Evolutionary conservation across 1,139 yeast species (phyloP).

Genomic region (Yamadazyma taylorii): DNA sequence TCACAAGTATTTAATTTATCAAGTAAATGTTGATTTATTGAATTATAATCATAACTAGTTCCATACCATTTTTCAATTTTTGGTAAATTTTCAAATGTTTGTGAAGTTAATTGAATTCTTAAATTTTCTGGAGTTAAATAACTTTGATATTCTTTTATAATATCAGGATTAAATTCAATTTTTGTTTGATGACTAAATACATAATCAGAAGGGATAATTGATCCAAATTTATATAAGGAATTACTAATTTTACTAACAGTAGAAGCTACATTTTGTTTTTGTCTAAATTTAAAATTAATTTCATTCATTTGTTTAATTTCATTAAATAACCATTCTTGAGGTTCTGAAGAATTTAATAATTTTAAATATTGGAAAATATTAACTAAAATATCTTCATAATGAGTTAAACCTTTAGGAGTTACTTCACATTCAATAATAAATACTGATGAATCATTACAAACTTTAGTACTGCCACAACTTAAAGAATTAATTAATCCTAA

Average conservation of each 20-base stretch:
- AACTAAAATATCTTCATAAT: slow-evolving; percentile 61
- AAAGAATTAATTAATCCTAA: slow-evolving; percentile 78
- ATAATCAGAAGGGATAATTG: slow-evolving; percentile 59
- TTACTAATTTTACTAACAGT: slow-evolving; percentile 57
- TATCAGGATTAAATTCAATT: slow-evolving; percentile 56
- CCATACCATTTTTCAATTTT: slow-evolving; percentile 83
- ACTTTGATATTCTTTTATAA: slow-evolving; percentile 51
- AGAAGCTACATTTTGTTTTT: slow-evolving; percentile 60
- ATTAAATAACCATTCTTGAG: slow-evolving; percentile 58
- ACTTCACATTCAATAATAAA: slow-evolving; percentile 72
- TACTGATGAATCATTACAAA: slow-evolving; percentile 67
- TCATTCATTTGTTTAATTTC: slow-evolving; percentile 49
- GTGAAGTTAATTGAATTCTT: slow-evolving; percentile 58
- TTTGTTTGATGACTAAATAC: slow-evolving; percentile 60
- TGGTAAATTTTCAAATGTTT: slow-evolving; percentile 35
- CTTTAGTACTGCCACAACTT: slow-evolving; percentile 69
- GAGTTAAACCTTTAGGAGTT: slow-evolving; percentile 66
- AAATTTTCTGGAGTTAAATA: slow-evolving; percentile 60
- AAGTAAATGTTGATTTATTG: slow-evolving; percentile 42
- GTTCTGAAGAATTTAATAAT: slow-evolving; percentile 44
- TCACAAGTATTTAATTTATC: slow-evolving; percentile 30
- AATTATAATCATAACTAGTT: slow-evolving; percentile 63
- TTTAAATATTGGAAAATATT: slow-evolving; percentile 71
- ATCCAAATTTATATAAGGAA: slow-evolving; percentile 38
- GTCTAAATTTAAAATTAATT: slow-evolving; percentile 63